These are phyloP conservation scores for Aspergillus ellipticus DNA, from an alignment of 495 filamentous ascomycete species.

Conservation along the genomic window DNA sequence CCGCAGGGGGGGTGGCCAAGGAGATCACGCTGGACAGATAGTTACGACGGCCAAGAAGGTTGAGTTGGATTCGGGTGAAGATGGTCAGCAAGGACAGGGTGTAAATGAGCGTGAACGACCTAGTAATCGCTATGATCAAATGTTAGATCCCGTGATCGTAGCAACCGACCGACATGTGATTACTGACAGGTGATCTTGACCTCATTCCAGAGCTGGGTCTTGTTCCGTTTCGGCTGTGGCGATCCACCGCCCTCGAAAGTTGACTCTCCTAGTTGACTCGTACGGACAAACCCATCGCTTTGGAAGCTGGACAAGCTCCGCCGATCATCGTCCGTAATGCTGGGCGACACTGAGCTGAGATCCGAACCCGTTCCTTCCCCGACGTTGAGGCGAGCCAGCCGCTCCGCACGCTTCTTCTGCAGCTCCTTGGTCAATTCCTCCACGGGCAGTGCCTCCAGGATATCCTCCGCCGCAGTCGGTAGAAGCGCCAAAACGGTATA, in stretches of 20 bases:
- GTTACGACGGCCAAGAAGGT: conserved; percentile 89
- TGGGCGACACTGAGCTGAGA: conserved; percentile 68
- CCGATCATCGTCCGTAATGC: conserved; percentile 78
- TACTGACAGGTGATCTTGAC: conserved; percentile 88
- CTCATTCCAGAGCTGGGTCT: conserved; percentile 94
- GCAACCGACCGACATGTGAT: not conserved
- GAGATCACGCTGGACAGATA: conserved; percentile 94
- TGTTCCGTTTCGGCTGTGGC: conserved; percentile 65
- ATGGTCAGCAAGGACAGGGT: conserved; percentile 84
- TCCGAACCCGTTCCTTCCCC: conserved; percentile 54
- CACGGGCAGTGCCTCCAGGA: conserved; percentile 81
- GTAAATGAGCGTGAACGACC: conserved; percentile 88
- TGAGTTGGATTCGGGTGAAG: conserved; percentile 93
- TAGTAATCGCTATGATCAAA: conserved; percentile 67
- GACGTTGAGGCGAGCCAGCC: conserved; percentile 54
- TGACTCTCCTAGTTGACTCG: conserved; percentile 66
- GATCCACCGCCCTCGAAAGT: conserved; percentile 32
- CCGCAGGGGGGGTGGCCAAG: conserved; percentile 60
- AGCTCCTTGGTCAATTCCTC: conserved; percentile 86
- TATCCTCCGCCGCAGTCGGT: conserved; percentile 83
- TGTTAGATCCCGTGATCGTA: not conserved
- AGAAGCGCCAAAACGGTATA: conserved; percentile 96
- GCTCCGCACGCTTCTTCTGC: conserved; percentile 85
- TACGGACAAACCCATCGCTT: conserved; percentile 74
- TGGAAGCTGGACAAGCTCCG: conserved; percentile 71